phyloP scores from a whole-genome alignment of 768 basidiomycete species.

The Auriscalpium orientale region DNA sequence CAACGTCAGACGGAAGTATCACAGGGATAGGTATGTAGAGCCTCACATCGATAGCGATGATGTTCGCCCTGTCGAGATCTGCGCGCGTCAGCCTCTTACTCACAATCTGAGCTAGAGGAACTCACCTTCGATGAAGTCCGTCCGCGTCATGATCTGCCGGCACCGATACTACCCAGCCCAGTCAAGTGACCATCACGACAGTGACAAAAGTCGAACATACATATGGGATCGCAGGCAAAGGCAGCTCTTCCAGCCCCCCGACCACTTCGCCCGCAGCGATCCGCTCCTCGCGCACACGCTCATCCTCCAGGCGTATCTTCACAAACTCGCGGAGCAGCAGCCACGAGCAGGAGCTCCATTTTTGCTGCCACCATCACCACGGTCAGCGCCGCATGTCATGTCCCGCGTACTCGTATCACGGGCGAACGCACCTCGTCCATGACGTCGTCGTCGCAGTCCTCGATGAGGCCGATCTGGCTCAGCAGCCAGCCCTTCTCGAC shows the following conservation, averaged over 20 bases:
- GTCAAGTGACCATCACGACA: neutral
- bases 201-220: constrained; percentile 24
- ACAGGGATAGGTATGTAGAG: neutral
- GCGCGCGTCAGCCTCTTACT: neutral
- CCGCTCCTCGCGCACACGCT: constrained; percentile 33
- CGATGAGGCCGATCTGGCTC: constrained; percentile 74
- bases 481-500: constrained; percentile 76
- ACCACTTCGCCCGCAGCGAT: constrained; percentile 29
- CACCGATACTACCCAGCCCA: constrained; percentile 46
- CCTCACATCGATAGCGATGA: constrained; percentile 74
- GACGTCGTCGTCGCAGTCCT: constrained; percentile 77
- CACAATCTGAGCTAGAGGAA: constrained; percentile 1
- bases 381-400: neutral
- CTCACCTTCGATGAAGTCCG: constrained; percentile 75
- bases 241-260: constrained; percentile 33
- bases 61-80: constrained; percentile 63
- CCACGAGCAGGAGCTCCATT: constrained; percentile 81
- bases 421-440: constrained; percentile 72
- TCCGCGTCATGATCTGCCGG: constrained; percentile 75
- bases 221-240: constrained; percentile 58
- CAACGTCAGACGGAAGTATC: neutral
- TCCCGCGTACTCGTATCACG: constrained; percentile 8
- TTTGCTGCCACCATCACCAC: constrained; percentile 40
- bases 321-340: constrained; percentile 70
- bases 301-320: constrained; percentile 44